Evolutionary conservation across 2,329 filamentous ascomycete species (phyloP), one percentile per base, ranked within the genome.

Genomic region (Botryotinia calthae): DNA sequence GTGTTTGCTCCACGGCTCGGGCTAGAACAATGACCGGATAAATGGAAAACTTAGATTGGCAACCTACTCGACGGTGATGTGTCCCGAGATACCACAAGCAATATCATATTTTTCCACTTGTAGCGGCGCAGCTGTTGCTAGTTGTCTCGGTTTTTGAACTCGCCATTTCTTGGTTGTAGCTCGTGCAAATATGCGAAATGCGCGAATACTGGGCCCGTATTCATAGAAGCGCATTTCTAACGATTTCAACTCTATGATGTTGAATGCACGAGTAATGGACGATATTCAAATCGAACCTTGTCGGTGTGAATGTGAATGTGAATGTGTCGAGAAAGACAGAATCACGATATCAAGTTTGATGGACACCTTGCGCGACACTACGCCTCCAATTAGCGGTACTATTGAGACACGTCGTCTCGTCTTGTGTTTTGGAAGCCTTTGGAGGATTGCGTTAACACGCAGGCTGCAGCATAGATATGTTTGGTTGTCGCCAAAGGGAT

Each of bases 31-130:
- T 56, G 20, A 7, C 10, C n/a, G 44, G 59, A 66, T 67, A 56
- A 59, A 61, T 61, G 44, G 18, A 48, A 70, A 73, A 64, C 8
- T 37, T 54, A 46, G n/a, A 37, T 46, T 56, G 20, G 0, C 40
- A 46, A 77, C 79, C 67, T 75, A 80, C 79, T 80, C 78, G 14
- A 79, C 72, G 54, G 74, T 77, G 59, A 80, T 76, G 28, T 70
- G 68, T 16, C 79, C 78, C 31, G 78, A 75, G 51, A 76, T 77
- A 42, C 78, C 79, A 75, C 76, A 79, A 40, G 64, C 72, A 10
- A 80, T 70, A 28, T 75, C 68, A 16, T 76, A 73, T 9, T 56
- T 76, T 70, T 79, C 71, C 51, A 71, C 59, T 37, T 75, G 72
- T 72, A 67, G 74, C 75, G 72, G 37, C 44, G 42, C 25, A 31